Conservation (phyloP, 805 yeast species). For the Yamadazyma laniorum region DNA sequence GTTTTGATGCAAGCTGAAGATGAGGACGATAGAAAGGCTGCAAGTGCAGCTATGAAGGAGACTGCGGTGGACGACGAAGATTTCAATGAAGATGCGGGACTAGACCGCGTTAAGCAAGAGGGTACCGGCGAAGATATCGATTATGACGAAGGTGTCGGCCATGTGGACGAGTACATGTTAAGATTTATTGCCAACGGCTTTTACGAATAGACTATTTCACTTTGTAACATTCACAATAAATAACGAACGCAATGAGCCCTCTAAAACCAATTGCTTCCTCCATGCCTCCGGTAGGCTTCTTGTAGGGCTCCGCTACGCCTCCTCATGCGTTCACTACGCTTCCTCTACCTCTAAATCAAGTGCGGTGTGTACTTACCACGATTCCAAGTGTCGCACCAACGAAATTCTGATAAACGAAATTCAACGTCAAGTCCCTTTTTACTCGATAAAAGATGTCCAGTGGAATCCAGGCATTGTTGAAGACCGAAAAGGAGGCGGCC, state of each 20-base stretch:
- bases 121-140: slow-evolving; percentile 36
- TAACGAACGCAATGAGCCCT: no score
- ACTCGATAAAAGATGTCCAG: slow-evolving; percentile 12
- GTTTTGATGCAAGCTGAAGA: slow-evolving; percentile 92
- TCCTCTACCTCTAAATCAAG: no score
- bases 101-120: slow-evolving; percentile 19
- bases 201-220: slow-evolving; percentile 36
- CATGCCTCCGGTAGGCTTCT: no score
- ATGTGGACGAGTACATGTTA: slow-evolving; percentile 96
- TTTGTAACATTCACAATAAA: no score
- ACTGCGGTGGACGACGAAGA: slow-evolving; percentile 83
- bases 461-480: slow-evolving; percentile 70
- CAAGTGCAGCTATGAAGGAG: slow-evolving; percentile 83
- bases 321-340: no score
- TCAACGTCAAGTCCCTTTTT: slow-evolving; percentile 1
- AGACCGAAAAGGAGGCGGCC: slow-evolving; percentile 98
- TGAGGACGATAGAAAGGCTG: slow-evolving; percentile 87
- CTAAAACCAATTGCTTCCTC: no score
- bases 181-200: slow-evolving; percentile 82
- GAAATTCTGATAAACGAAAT: slow-evolving; percentile 1
- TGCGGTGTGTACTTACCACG: background rate
- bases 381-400: background rate
- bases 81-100: slow-evolving; percentile 54
- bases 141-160: slow-evolving; percentile 66
- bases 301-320: no score